A percentile compares a stretch with the other conserved stretches of the same genome.
These are phyloP conservation scores for Globisporangium polare DNA, from an alignment of 352 stramenopile species.

Conservation along the genomic window DNA sequence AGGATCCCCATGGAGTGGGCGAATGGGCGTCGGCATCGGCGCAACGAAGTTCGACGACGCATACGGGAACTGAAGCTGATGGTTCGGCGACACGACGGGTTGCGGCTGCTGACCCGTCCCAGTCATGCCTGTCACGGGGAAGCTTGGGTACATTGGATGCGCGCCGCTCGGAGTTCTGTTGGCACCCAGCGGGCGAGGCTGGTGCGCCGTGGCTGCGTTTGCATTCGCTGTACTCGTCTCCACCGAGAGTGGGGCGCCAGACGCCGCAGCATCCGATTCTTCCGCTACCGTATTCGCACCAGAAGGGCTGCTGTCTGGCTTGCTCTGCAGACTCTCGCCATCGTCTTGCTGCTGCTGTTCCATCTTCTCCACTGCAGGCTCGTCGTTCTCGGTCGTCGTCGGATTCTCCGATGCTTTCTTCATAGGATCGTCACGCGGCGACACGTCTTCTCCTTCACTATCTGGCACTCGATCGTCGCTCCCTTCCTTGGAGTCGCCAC, in stretches of 20 bases:
- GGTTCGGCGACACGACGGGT: conserved; percentile 6
- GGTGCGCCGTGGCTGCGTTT: neutral
- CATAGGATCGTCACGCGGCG: neutral
- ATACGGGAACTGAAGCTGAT: conserved; percentile 50
- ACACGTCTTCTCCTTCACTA: neutral
- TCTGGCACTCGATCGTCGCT: neutral
- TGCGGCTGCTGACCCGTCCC: conserved; percentile 1
- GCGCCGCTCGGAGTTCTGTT: conserved; percentile 3
- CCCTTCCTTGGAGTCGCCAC: neutral
- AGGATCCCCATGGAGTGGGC: conserved; percentile 62
- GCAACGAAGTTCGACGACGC: conserved; percentile 61
- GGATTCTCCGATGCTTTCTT: neutral
- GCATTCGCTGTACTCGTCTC: conserved; percentile 4
- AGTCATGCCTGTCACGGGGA: conserved; percentile 4
- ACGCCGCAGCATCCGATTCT: neutral
- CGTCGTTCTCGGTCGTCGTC: neutral
- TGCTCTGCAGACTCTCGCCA: neutral
- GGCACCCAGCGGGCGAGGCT: neutral
- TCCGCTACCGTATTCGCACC: neutral
- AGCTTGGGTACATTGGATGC: conserved; percentile 19
- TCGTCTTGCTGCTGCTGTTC: neutral
- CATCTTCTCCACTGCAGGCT: neutral
- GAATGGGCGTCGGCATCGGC: conserved; percentile 69
- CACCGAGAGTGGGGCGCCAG: neutral
- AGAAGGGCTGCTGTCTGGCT: neutral